Evolutionary conservation across 345 rosid species (phyloP).

Genomic region (Salix viminalis): DNA sequence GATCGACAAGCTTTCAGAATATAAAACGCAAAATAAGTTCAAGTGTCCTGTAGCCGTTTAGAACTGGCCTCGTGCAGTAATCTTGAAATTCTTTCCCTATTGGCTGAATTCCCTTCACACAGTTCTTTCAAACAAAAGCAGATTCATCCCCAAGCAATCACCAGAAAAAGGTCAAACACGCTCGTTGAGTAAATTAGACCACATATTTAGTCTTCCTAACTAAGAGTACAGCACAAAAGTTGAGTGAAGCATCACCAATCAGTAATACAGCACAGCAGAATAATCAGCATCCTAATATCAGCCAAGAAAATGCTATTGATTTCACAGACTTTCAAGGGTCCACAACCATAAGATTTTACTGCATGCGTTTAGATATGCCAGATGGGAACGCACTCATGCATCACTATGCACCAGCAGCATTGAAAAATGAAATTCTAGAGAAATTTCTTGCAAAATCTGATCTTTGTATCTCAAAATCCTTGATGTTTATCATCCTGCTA

Average conservation of each 20-base stretch:
- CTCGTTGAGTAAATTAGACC: neutral
- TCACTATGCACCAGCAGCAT: neutral
- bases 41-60: neutral
- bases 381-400: neutral
- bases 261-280: neutral
- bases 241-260: constrained; percentile 5
- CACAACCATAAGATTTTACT: neutral
- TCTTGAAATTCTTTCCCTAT: constrained; percentile 78
- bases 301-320: neutral
- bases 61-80: constrained; percentile 77
- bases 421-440: neutral
- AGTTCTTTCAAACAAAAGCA: constrained; percentile 89
- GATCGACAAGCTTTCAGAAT: constrained; percentile 5
- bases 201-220: neutral
- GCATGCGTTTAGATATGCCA: neutral
- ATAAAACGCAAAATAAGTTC: neutral
- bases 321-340: neutral
- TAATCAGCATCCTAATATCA: neutral
- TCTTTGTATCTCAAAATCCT: neutral
- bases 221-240: neutral
- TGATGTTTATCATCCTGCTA: neutral
- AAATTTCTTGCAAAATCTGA: neutral
- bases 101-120: constrained; percentile 82
- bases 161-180: constrained; percentile 8
- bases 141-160: constrained; percentile 92